Base-by-base conservation (phyloP, 257 asterid species). In the Solanum peruvianum region DNA sequence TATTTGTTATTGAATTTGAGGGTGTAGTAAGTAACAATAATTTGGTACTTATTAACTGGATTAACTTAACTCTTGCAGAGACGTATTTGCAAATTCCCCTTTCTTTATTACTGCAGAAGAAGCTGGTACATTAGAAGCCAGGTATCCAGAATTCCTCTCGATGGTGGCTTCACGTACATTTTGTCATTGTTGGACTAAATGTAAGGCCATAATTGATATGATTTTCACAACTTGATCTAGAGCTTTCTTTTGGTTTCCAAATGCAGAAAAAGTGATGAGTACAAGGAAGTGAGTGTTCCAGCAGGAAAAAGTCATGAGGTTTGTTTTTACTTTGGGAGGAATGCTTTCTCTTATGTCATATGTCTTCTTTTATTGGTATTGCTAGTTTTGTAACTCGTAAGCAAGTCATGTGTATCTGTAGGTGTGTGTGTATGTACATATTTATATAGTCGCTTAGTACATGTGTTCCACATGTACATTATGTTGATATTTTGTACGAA, bases 291-390 rank as follows among this genome's bases (percentile, higher is more conserved):
- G 85, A 94, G 87, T 87, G 91, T 97, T 91, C 91, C 94, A 29
- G 98, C 99, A 2, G 99, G 99, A 88, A 93, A 89, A 84, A 92
- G 93, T 44, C 91, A 92, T 14, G 99, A 97, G 99, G 99, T 97
- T 89, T 88, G 94, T 89, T 86, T 89, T 87, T 58, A 62, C 66
- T 88, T 88, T 35, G 66, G 81, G 37, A 88, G 52, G 29, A 83
- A 49, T 87, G 31, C 23, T 45, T 58, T 87, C 49, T 72, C 49
- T 42, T 73, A 23, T 0, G 7, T 52, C 82, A 29, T 33, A 2
- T 49, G 76, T 52, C 14, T 42, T 72, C 41, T 86, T 42, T 52
- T 56, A 45, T 41, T 47, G 73, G 73, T n/a, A 75, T 23, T 71
- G 37, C 35, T 9, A 21, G 49, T 45, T 15, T 72, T 49, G 45